Conservation (phyloP, 2,329 filamentous ascomycete genomes). For the Alternaria consortialis region DNA sequence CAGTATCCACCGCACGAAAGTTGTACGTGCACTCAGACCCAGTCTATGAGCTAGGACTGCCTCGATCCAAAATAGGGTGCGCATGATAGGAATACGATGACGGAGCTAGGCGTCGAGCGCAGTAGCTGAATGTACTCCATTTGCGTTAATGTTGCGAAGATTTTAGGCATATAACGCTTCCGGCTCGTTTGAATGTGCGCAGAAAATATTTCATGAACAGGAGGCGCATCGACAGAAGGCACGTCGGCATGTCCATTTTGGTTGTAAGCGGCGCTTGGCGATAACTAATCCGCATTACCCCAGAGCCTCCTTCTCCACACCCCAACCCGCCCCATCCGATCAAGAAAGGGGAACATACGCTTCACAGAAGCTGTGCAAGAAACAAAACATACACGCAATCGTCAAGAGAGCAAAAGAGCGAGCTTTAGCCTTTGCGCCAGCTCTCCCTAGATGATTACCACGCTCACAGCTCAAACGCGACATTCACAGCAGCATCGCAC, state of each 20-base stretch:
- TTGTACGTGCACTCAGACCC: neutral
- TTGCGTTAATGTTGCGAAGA: no score
- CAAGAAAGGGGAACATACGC: neutral
- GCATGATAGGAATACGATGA: neutral
- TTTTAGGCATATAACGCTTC: no score
- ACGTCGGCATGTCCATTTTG: neutral
- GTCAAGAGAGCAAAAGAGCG: fast-evolving
- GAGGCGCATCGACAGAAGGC: no score
- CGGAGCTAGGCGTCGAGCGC: neutral
- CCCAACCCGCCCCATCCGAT: conserved; percentile 1
- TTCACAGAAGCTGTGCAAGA: neutral
- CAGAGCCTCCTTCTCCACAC: conserved; percentile 17
- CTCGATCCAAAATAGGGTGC: neutral
- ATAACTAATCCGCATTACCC: conserved; percentile 16
- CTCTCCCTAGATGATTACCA: neutral
- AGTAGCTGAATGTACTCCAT: fast-evolving
- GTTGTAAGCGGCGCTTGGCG: conserved; percentile 13
- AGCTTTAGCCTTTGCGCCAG: no score
- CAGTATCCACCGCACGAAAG: neutral
- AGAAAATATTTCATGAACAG: neutral
- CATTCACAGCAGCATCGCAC: conserved; percentile 2
- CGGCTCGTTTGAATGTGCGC: no score
- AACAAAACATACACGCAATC: neutral
- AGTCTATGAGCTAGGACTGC: neutral
- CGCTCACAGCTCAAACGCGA: neutral